Base-by-base conservation (phyloP, 2,329 filamentous ascomycete genomes). In the Diplodia scrobiculata region DNA sequence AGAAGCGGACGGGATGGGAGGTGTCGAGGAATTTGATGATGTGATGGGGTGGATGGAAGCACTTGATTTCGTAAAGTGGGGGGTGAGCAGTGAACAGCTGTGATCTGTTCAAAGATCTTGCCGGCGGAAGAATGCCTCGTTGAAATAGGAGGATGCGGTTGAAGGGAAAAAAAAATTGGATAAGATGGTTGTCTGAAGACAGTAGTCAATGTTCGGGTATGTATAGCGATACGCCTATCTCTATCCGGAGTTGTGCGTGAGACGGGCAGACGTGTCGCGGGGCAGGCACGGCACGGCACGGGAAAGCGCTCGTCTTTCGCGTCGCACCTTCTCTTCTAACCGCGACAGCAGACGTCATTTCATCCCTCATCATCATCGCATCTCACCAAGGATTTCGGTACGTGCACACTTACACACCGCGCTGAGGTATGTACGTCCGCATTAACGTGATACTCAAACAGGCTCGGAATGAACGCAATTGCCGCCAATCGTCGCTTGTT, bases 211-310 rank as follows among this genome's bases (percentile, higher is more conserved):
- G 14, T 13, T 38, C 21, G 34, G 55, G 38, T 6, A 17, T 9
- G 3, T 32, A 14, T 25, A 32, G 13, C 21, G 38, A 17, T 27
- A 21, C 38, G 55, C 55, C 55, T 59, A 59, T 59, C 55, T 59
- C 55, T 32, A 48, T 21, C 21, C 54, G 54, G 54, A 45, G 36
- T 58, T 58, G 54, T 19, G 54, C 54, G 54, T 45, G 34, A 4
- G 19, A 36, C 6, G 36, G 11, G 7, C 14, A 54, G 51, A 36
- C 52, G 52, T 32, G 50, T 25, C 25, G 34, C 34, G 9, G 7
- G 34, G 34, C 34, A 36, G 10, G 34, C 34, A 36, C 21, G 21
- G 21, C 21, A 21, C 34, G 34, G 34, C 50, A 54, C 27, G 51
- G 29, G 51, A 54, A n/a, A 29, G 51, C 52, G 32, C 52, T 54